A percentile compares a stretch with the other conserved stretches of the same genome.
Evolutionary conservation across 495 filamentous ascomycete genomes (phyloP).

Genomic region (Diplogelasinospora grovesii): DNA sequence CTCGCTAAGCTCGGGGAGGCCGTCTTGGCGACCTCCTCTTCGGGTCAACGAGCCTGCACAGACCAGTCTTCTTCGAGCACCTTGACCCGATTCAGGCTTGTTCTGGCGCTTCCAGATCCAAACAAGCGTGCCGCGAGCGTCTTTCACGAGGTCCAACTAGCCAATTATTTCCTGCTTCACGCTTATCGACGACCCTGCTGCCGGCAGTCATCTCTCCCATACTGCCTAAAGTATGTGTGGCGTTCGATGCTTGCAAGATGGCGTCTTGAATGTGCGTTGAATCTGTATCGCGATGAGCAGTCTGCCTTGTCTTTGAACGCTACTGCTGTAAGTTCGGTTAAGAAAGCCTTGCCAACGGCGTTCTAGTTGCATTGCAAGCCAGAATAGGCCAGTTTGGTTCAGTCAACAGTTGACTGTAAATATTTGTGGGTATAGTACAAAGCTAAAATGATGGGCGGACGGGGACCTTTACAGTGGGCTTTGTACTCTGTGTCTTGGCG

Average conservation of each 20-base stretch:
- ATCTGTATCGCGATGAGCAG: neutral
- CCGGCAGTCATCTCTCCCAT: neutral
- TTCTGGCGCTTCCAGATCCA: too few species aligned
- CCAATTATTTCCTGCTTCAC: too few species aligned
- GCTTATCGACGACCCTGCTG: neutral
- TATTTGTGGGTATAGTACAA: too few species aligned
- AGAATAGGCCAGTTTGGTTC: too few species aligned
- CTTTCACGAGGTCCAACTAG: too few species aligned
- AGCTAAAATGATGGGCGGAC: too few species aligned
- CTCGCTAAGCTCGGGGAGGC: slow-evolving; percentile 11
- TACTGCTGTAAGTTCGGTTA: slow-evolving; percentile 1
- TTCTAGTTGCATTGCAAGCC: neutral
- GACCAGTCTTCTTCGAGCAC: neutral
- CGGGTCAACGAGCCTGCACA: neutral
- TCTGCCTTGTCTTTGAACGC: slow-evolving; percentile 1
- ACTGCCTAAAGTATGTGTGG: neutral
- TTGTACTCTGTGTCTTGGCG: too few species aligned
- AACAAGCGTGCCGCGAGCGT: too few species aligned
- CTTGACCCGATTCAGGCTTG: too few species aligned
- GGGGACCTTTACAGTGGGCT: too few species aligned
- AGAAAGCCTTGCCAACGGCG: slow-evolving; percentile 5
- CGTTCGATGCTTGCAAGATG: neutral
- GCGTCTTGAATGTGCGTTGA: slow-evolving; percentile 3
- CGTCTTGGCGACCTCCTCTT: slow-evolving; percentile 16
- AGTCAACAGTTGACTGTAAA: too few species aligned